A percentile compares a stretch with the other conserved stretches of the same genome.
Evolutionary conservation across 768 basidiomycete genomes (phyloP).

Genomic region (Mycena sanguinolenta): DNA sequence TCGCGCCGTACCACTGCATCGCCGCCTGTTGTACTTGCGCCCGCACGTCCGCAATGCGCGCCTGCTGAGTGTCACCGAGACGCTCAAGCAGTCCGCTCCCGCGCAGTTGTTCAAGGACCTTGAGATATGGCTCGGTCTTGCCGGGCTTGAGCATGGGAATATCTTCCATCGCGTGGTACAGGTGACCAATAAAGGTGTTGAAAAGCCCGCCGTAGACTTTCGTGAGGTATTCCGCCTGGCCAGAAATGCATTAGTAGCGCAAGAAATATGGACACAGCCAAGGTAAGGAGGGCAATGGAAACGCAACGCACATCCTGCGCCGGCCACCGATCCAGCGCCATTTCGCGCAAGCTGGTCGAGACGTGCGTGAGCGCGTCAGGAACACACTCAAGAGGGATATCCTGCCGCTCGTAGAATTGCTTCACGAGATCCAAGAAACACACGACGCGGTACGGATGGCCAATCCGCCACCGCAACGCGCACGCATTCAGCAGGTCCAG

Average conservation of each 20-base stretch:
- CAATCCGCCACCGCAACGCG: slow-evolving; percentile 88
- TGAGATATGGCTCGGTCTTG: slow-evolving; percentile 74
- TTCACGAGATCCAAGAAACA: slow-evolving; percentile 90
- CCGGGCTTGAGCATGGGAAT: slow-evolving; percentile 80
- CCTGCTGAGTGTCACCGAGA: slow-evolving; percentile 59
- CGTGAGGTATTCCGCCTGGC: slow-evolving; percentile 76
- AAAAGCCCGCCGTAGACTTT: slow-evolving; percentile 80
- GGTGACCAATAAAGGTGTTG: slow-evolving; percentile 85
- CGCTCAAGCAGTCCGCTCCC: slow-evolving; percentile 76
- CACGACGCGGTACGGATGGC: slow-evolving; percentile 79
- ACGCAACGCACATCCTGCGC: slow-evolving; percentile 65
- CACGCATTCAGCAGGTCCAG: slow-evolving; percentile 90
- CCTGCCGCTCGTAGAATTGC: slow-evolving; percentile 87
- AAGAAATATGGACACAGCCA: not conserved
- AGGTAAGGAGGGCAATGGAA: slow-evolving; percentile 23
- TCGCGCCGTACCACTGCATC: slow-evolving; percentile 71
- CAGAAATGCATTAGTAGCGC: slow-evolving; percentile 7
- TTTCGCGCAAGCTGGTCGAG: slow-evolving; percentile 76
- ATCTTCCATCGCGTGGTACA: slow-evolving; percentile 89
- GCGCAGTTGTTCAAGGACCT: slow-evolving; percentile 76
- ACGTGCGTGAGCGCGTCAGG: slow-evolving; percentile 88
- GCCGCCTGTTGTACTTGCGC: slow-evolving; percentile 73
- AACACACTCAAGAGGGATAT: slow-evolving; percentile 95
- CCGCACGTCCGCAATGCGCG: not conserved
- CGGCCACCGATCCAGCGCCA: slow-evolving; percentile 26